Base-by-base conservation (phyloP, 2,329 filamentous ascomycete species). In the Diaporthe helianthi region DNA sequence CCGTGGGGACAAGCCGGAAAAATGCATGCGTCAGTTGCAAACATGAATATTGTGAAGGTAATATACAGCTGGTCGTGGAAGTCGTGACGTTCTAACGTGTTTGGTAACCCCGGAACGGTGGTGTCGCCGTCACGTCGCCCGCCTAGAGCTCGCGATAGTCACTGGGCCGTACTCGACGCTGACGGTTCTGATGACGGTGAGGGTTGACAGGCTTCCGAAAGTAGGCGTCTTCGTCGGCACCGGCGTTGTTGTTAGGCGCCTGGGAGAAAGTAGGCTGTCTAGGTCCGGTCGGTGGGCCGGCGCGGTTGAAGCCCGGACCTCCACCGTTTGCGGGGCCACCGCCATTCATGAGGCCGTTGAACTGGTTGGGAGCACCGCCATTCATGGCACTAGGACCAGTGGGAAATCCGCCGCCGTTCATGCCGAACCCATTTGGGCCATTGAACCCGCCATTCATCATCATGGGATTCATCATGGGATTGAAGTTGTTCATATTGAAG, bases 181-280 rank as follows among this genome's bases (percentile, higher is more conserved):
- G 90, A 75, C 92, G 88, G 76, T 94, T 93, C 79, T 94, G 91
- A 77, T 96, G 93, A 63, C 96, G 89, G 77, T 97, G 93, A 2
- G 94, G 95, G 78, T 99, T 99, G 72, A 98, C 93, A 0, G 96
- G 96, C 79, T 97, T 95, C 69, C 96, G 89, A 79, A 98, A 97
- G 81, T 99, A 99, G 8, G 96, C 93, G 71, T 94, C 93, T 69
- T 97, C 94, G 68, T 97, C 93, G 72, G 72, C 73, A 41, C 73
- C 74, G 72, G 74, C 78, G 67, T 78, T 79, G 69, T 77, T 78
- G 65, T 77, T 79, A 54, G 74, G 73, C 65, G 61, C 73, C 58
- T 58, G 58, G 22, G 36, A 26, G 68, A 70, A 70, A 49, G 58
- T 66, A 41, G 67, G 61, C 24, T 65, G 60, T 71, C 73, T 65